These are phyloP conservation scores for Manihot esculenta DNA, from an alignment of 441 rosid species.

Conservation along the genomic window DNA sequence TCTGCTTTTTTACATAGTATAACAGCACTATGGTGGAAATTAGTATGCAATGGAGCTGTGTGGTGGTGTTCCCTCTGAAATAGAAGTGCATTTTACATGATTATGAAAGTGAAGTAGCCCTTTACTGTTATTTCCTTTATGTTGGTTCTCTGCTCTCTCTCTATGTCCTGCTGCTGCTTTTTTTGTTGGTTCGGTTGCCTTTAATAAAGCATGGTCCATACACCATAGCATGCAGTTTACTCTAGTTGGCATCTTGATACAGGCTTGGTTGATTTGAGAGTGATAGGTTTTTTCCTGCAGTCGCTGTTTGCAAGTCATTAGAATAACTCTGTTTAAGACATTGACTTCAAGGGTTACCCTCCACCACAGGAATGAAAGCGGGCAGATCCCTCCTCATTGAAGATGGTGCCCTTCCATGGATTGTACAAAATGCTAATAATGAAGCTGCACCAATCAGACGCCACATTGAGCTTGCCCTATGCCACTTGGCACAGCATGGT, in stretches of 20 bases:
- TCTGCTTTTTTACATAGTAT: background rate
- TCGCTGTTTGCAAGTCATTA: background rate
- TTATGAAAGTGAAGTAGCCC: background rate
- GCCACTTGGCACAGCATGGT: slow-evolving; percentile 99
- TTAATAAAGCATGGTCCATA: too few species aligned
- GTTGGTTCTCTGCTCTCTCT: too few species aligned
- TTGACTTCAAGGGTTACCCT: background rate
- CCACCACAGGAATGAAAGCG: slow-evolving; percentile 53
- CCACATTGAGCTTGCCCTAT: slow-evolving; percentile 95
- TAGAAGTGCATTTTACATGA: background rate
- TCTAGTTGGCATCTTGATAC: background rate
- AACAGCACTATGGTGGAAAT: background rate
- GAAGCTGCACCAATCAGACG: slow-evolving; percentile 94
- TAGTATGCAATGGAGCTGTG: background rate
- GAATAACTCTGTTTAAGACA: background rate
- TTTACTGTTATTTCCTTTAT: too few species aligned
- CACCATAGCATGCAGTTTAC: too few species aligned
- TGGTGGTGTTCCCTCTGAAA: background rate
- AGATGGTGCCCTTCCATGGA: slow-evolving; percentile 96
- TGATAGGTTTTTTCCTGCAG: background rate
- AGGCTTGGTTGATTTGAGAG: background rate
- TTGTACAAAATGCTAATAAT: slow-evolving; percentile 86
- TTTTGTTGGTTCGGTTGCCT: background rate
- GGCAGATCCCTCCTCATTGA: slow-evolving; percentile 90
- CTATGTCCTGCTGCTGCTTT: too few species aligned